Conservation (phyloP, 257 asterid species). For the Scutellaria baicalensis region DNA sequence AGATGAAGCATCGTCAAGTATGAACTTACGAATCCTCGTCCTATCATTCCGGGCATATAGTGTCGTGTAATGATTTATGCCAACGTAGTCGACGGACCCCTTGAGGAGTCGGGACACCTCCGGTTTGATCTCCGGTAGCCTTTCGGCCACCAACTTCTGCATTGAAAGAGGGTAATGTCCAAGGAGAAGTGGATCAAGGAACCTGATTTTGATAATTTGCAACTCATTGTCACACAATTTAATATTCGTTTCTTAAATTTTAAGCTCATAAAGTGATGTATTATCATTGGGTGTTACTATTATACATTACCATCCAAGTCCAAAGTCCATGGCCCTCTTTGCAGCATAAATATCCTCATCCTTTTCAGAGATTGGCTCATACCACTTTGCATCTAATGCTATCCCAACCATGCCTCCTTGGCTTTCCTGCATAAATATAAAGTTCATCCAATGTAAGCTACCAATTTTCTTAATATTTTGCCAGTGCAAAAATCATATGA, state of each 20-base stretch:
- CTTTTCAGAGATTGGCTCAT: conserved; percentile 51
- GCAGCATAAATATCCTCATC: conserved; percentile 72
- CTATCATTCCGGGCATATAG: conserved; percentile 67
- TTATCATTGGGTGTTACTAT: too few species aligned
- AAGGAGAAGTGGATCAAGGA: conserved; percentile 88
- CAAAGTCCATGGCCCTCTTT: conserved; percentile 66
- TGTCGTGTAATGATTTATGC: conserved; percentile 78
- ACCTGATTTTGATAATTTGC: conserved; percentile 41
- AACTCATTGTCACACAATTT: conserved; percentile 10
- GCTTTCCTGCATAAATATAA: conserved; percentile 29
- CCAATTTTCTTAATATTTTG: too few species aligned
- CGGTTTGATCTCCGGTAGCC: conserved; percentile 52
- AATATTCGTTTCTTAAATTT: neutral
- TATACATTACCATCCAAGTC: conserved; percentile 73
- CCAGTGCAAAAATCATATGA: too few species aligned
- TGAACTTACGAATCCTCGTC: conserved; percentile 36
- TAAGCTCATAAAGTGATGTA: neutral
- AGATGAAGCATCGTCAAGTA: conserved; percentile 54
- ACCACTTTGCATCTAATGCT: conserved; percentile 65
- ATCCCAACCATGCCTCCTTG: conserved; percentile 77
- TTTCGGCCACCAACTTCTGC: conserved; percentile 62
- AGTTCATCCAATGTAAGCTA: neutral
- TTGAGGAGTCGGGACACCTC: conserved; percentile 34
- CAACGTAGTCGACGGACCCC: conserved; percentile 76
- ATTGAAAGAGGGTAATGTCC: conserved; percentile 85